Conservation (phyloP, 768 basidiomycete species). For the Candolleomyces aberdarensis region DNA sequence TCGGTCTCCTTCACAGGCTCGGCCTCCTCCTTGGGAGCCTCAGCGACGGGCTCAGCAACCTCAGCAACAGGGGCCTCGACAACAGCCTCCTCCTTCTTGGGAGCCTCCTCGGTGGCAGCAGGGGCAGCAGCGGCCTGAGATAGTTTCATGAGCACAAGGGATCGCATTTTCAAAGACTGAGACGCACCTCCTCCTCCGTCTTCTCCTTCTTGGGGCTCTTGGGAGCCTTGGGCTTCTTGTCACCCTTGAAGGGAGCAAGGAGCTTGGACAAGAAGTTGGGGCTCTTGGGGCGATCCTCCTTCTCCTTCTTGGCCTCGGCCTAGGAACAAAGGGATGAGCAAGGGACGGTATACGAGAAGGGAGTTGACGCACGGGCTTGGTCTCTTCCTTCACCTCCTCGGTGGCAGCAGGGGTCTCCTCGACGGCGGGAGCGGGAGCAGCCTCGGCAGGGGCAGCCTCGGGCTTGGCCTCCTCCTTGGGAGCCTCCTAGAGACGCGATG, state of each 20-base stretch:
- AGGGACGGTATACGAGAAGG: conserved; percentile 1
- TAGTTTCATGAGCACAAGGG: background rate
- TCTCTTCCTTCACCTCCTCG: conserved; percentile 37
- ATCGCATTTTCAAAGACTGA: background rate
- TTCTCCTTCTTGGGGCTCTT: conserved; percentile 83
- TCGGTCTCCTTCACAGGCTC: conserved; percentile 69
- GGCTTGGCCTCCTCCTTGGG: conserved; percentile 26
- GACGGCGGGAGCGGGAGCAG: conserved; percentile 16
- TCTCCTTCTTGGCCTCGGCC: conserved; percentile 57
- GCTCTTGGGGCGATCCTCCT: conserved; percentile 81
- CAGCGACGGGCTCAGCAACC: conserved; percentile 14
- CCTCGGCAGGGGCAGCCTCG: conserved; percentile 20
- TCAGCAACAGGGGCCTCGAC: conserved; percentile 33
- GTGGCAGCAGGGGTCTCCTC: conserved; percentile 18
- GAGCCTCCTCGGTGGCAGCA: conserved; percentile 33
- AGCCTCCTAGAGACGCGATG: conserved; percentile 8
- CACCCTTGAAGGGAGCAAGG: conserved; percentile 74
- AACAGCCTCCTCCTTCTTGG: conserved; percentile 20
- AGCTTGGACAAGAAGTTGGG: conserved; percentile 74
- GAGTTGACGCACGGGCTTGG: conserved; percentile 35
- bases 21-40: conserved; percentile 38
- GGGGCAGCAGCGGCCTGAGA: conserved; percentile 38
- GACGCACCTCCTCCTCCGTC: conserved; percentile 71
- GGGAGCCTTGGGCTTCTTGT: conserved; percentile 64
- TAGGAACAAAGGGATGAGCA: conserved; percentile 19